These are phyloP conservation scores for Pythium insidiosum DNA, from an alignment of 352 stramenopile genomes.

Conservation along the genomic window DNA sequence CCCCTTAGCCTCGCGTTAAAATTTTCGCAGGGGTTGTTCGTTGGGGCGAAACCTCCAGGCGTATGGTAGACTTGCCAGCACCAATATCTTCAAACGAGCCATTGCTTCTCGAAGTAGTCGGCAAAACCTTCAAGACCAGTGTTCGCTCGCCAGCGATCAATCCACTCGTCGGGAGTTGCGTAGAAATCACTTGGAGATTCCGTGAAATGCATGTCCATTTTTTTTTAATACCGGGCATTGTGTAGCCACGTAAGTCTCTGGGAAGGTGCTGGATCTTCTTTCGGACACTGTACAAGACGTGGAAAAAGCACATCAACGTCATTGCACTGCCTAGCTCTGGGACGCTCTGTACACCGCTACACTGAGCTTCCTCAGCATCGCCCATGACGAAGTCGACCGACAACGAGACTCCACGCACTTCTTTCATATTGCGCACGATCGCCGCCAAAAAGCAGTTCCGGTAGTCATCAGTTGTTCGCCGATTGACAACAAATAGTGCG, in stretches of 20 bases:
- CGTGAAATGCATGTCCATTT: not conserved
- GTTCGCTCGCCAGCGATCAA: not conserved
- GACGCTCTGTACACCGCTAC: too few relatives aligned
- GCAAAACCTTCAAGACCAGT: not conserved
- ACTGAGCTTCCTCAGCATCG: too few relatives aligned
- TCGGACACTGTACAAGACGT: not conserved
- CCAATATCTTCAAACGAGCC: slow-evolving; percentile 1
- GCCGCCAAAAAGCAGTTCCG: too few relatives aligned
- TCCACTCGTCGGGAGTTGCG: not conserved
- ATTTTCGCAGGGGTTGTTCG: slow-evolving; percentile 6
- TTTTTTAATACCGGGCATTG: not conserved
- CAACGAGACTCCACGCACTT: too few relatives aligned
- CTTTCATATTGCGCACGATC: too few relatives aligned
- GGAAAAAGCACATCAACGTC: not conserved
- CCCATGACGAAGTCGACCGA: too few relatives aligned
- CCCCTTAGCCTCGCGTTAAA: slow-evolving; percentile 8
- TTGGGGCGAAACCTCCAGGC: not conserved
- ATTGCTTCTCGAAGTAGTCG: not conserved
- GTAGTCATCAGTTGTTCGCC: too few relatives aligned
- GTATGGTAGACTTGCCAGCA: slow-evolving; percentile 9
- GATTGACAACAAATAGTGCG: too few relatives aligned
- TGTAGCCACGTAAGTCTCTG: slow-evolving; percentile 1
- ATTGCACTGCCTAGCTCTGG: not conserved
- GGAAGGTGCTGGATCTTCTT: not conserved
- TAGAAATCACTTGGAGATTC: not conserved